Conservation (phyloP, 2,329 filamentous ascomycete genomes). For the Cordyceps cicadae region DNA sequence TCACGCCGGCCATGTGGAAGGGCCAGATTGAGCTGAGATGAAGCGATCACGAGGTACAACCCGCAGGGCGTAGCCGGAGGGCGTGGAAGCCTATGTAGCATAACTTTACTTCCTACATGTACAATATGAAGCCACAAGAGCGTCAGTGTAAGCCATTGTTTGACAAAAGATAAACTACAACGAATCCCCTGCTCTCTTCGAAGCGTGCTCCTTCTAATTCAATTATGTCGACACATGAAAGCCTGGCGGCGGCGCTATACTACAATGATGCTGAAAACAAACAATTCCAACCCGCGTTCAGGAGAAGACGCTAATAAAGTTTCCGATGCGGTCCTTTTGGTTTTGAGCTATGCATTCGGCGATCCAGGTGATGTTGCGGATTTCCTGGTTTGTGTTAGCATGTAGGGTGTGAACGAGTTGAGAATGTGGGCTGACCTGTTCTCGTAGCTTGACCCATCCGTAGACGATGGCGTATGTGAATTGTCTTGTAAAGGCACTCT, state of each 20-base stretch:
- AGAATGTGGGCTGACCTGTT: slow-evolving; percentile 62
- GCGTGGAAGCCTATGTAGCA: slow-evolving; percentile 29
- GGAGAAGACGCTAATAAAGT: slow-evolving; percentile 94
- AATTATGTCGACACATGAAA: slow-evolving; percentile 29
- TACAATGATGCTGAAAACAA: slow-evolving; percentile 30
- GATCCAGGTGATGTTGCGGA: slow-evolving; percentile 99
- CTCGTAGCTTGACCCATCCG: slow-evolving; percentile 92
- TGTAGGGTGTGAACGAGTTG: slow-evolving; percentile 3
- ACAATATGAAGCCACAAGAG: slow-evolving; percentile 32
- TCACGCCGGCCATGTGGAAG: slow-evolving; percentile 85
- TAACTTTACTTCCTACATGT: slow-evolving; percentile 39
- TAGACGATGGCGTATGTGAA: slow-evolving; percentile 95
- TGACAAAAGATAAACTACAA: slow-evolving; percentile 1
- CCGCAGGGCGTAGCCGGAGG: neutral
- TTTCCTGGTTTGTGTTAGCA: slow-evolving; percentile 60
- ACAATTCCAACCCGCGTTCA: slow-evolving; percentile 15
- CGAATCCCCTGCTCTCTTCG: neutral
- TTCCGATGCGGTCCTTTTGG: slow-evolving; percentile 97
- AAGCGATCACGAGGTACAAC: slow-evolving; percentile 14
- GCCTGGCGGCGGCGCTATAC: slow-evolving; percentile 29
- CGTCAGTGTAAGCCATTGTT: slow-evolving; percentile 9
- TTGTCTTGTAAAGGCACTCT: slow-evolving; percentile 88
- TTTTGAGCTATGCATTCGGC: slow-evolving; percentile 99
- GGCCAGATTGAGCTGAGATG: slow-evolving; percentile 59
- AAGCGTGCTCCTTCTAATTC: neutral